phyloP scores from a whole-genome alignment of 768 basidiomycete species.

The Gelatoporia subvermispora region DNA sequence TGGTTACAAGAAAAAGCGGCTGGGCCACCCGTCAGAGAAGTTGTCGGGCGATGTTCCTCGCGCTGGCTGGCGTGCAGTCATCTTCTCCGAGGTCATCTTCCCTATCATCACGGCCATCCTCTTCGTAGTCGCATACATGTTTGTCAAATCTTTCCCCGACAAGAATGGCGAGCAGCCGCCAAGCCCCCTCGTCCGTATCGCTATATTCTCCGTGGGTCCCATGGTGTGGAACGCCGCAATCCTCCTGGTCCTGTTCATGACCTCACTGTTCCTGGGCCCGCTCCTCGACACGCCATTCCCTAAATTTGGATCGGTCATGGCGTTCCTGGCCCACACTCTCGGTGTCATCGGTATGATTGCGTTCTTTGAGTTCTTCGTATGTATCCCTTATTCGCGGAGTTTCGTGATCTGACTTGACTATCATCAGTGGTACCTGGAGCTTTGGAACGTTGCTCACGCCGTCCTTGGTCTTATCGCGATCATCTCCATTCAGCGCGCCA shows the following conservation, averaged over 20 bases:
- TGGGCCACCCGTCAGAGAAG: constrained; percentile 97
- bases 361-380: constrained; percentile 94
- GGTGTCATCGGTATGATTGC: constrained; percentile 84
- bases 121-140: constrained; percentile 87
- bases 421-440: constrained; percentile 85
- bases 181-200: constrained; percentile 87
- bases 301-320: constrained; percentile 89
- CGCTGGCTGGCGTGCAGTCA: constrained; percentile 86
- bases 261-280: constrained; percentile 90
- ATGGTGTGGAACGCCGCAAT: constrained; percentile 94
- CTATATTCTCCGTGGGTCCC: constrained; percentile 88
- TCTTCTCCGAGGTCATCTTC: constrained; percentile 84
- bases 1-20: constrained; percentile 98
- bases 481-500: constrained; percentile 85
- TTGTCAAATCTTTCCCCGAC: constrained; percentile 82
- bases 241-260: constrained; percentile 80
- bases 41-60: constrained; percentile 93
- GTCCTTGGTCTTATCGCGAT: constrained; percentile 90
- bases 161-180: constrained; percentile 60
- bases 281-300: constrained; percentile 81
- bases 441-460: constrained; percentile 88
- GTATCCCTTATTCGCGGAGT: constrained; percentile 21
- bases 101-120: constrained; percentile 81
- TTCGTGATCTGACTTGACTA: constrained; percentile 7
- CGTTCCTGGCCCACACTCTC: constrained; percentile 79